phyloP scores from a whole-genome alignment of 192 early-diverging fungal genomes.

The Coemansia sp. region DNA sequence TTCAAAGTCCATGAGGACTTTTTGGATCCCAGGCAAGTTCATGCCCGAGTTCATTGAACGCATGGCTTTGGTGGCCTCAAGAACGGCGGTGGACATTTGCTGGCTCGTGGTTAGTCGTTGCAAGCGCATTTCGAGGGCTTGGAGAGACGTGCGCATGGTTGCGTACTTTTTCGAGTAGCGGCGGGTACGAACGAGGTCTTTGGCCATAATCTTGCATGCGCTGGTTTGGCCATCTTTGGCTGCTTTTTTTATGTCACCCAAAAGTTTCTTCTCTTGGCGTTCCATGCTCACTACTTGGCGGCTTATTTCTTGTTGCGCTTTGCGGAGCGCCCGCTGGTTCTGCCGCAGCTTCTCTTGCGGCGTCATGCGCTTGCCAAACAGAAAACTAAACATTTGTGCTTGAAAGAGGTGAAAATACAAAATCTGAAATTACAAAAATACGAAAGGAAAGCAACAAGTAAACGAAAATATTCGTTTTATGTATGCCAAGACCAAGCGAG shows the following conservation, averaged over 20 bases:
- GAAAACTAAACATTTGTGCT: conserved; percentile 52
- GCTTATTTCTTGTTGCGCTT: conserved; percentile 91
- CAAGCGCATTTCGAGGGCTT: conserved; percentile 75
- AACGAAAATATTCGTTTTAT: no score
- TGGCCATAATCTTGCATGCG: conserved; percentile 96
- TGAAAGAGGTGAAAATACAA: no score
- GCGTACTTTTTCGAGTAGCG: conserved; percentile 95
- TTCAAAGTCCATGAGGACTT: conserved; percentile 98
- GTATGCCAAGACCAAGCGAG: no score
- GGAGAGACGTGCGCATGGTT: conserved; percentile 91
- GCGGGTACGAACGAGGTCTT: conserved; percentile 93
- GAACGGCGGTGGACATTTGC: conserved; percentile 94
- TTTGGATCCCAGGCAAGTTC: conserved; percentile 90
- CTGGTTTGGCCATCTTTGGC: conserved; percentile 87
- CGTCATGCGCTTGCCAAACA: conserved; percentile 79
- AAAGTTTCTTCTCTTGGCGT: conserved; percentile 92
- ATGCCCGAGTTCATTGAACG: conserved; percentile 91
- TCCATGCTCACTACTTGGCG: conserved; percentile 87
- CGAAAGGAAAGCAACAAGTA: no score
- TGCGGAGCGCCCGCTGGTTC: conserved; percentile 83
- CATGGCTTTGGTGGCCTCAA: conserved; percentile 95
- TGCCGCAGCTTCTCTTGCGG: conserved; percentile 90
- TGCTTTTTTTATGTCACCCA: conserved; percentile 87
- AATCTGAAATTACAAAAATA: no score
- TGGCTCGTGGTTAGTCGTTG: conserved; percentile 92